A percentile compares a stretch with the other conserved stretches of the same genome.
Conservation (phyloP, 1,284 basidiomycete species). For the Fomitopsis schrenkii region DNA sequence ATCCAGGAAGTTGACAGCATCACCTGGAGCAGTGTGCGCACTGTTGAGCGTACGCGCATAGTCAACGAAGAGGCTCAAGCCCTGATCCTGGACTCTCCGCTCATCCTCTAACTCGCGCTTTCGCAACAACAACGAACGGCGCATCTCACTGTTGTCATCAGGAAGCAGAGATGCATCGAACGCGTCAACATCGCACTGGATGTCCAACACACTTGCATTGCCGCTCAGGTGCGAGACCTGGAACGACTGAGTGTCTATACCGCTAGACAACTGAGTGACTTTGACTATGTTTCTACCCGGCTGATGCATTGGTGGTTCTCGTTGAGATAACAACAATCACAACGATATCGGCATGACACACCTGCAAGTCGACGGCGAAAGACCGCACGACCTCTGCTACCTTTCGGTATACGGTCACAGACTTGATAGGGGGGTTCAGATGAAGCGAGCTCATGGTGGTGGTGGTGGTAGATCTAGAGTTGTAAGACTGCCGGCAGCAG, state of each 20-base stretch:
- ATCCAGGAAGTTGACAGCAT: conserved; percentile 38
- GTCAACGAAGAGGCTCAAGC: conserved; percentile 35
- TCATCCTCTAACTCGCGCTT: conserved; percentile 32
- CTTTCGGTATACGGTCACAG: not conserved
- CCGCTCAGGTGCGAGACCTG: not conserved
- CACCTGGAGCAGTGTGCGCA: conserved; percentile 36
- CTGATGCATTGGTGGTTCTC: not conserved
- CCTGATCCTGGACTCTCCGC: conserved; percentile 34
- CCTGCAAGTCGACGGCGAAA: not conserved
- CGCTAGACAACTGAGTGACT: not conserved
- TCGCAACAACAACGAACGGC: conserved; percentile 32
- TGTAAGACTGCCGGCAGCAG: too few species aligned
- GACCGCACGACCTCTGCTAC: not conserved
- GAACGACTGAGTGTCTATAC: not conserved
- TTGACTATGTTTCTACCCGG: not conserved
- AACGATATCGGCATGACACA: not conserved
- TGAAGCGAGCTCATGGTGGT: too few species aligned
- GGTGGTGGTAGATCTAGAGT: too few species aligned
- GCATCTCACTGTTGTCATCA: conserved; percentile 14
- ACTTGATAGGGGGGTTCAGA: not conserved
- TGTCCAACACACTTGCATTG: not conserved
- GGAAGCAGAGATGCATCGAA: not conserved
- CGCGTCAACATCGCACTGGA: not conserved
- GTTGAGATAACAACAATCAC: not conserved
- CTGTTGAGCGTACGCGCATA: conserved; percentile 42